A percentile compares a stretch with the other conserved stretches of the same genome.
Conservation (phyloP, 2,329 filamentous ascomycete species). For the Oidium heveae region DNA sequence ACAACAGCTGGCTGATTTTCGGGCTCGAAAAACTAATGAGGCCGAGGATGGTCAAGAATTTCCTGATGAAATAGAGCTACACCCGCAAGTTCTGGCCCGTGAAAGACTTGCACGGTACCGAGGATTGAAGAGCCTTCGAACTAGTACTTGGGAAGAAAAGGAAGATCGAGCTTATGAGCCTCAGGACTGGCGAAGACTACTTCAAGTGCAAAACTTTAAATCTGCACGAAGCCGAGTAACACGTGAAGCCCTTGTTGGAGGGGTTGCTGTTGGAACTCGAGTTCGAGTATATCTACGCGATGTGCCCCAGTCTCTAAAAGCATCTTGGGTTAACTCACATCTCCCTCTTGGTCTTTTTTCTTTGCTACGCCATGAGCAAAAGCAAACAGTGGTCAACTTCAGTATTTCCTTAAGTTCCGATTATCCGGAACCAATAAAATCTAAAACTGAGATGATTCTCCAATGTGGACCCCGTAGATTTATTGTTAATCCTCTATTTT, state of each 20-base stretch:
- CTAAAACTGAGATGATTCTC: constrained; percentile 79
- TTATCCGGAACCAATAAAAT: constrained; percentile 50
- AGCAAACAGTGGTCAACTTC: constrained; percentile 72
- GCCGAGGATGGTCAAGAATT: constrained; percentile 83
- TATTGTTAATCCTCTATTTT: too few relatives aligned
- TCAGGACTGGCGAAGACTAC: constrained; percentile 64
- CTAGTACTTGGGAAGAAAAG: constrained; percentile 67
- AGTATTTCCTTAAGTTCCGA: constrained; percentile 68
- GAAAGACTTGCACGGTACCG: constrained; percentile 72
- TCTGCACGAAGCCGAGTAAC: constrained; percentile 51
- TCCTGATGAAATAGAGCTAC: constrained; percentile 88
- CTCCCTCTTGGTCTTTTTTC: constrained; percentile 65
- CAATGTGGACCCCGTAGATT: too few relatives aligned
- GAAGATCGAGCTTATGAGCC: constrained; percentile 76
- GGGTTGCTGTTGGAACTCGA: constrained; percentile 58
- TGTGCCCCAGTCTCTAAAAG: constrained; percentile 27
- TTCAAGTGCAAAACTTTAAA: constrained; percentile 77
- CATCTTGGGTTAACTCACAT: constrained; percentile 24
- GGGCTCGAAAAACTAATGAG: constrained; percentile 52
- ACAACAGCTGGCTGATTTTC: constrained; percentile 57
- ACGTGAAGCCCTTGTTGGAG: constrained; percentile 69
- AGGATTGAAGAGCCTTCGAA: constrained; percentile 73
- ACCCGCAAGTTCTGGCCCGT: constrained; percentile 60
- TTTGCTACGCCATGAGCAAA: constrained; percentile 81
- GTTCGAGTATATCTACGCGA: constrained; percentile 54